phyloP scores from a whole-genome alignment of 139 green algal genomes.

The Coelastrella sp. region DNA sequence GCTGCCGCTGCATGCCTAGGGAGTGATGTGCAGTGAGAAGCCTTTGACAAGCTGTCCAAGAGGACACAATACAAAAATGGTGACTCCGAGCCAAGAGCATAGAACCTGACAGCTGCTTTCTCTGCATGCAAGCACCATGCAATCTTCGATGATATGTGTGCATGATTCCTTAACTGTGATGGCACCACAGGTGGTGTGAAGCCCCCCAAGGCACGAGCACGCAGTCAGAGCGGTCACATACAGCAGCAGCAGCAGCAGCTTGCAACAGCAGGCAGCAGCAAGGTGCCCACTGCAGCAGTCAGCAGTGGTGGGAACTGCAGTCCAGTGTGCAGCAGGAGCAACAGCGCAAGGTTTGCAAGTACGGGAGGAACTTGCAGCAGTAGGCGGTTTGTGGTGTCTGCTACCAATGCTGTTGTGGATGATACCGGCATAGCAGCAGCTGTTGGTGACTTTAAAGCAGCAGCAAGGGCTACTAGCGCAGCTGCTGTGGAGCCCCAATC shows the following conservation, averaged over 20 bases:
- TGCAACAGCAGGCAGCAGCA: not conserved
- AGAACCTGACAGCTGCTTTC: no score
- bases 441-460: not conserved
- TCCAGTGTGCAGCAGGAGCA: not conserved
- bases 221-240: not conserved
- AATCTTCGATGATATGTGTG: no score
- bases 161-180: no score
- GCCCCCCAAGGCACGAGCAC: constrained; percentile 23
- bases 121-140: not conserved
- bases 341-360: constrained; percentile 4
- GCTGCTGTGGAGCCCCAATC: not conserved
- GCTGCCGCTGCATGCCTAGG: no score
- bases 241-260: constrained; percentile 26
- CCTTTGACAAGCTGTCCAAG: no score
- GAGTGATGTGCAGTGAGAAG: no score
- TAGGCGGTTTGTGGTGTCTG: not conserved
- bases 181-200: no score
- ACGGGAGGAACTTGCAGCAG: not conserved
- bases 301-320: not conserved
- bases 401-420: not conserved
- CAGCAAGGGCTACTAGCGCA: not conserved
- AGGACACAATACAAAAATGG: no score
- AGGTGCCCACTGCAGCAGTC: not conserved
- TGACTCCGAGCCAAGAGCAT: no score
- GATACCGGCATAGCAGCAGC: not conserved